A percentile compares a stretch with the other conserved stretches of the same genome.
phyloP scores from a whole-genome alignment of 2,329 filamentous ascomycete species.

The Ascocoryne sarcoides region DNA sequence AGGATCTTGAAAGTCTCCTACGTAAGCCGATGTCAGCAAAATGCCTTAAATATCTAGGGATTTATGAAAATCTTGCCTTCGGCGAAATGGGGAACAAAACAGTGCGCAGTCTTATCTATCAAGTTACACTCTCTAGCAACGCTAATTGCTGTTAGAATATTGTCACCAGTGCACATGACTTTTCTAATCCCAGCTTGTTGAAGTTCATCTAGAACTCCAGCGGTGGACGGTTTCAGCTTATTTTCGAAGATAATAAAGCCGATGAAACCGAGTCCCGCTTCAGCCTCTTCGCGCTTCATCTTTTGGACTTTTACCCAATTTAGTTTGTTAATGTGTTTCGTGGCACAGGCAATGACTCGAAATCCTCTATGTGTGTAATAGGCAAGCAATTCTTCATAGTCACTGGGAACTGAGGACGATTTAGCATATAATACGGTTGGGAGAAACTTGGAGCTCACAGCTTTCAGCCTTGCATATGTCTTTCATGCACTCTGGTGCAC shows the following conservation, averaged over 20 bases:
- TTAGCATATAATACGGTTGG: slow-evolving; percentile 3
- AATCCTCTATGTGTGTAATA: slow-evolving; percentile 95
- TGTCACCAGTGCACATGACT: slow-evolving; percentile 97
- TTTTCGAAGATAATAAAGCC: slow-evolving; percentile 99
- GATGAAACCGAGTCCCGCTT: slow-evolving; percentile 75
- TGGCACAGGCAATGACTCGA: slow-evolving; percentile 91
- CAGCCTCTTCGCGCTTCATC: slow-evolving; percentile 79
- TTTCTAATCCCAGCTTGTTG: slow-evolving; percentile 74
- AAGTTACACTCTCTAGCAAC: slow-evolving; percentile 85
- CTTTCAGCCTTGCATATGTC: slow-evolving; percentile 81
- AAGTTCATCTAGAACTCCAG: slow-evolving; percentile 73
- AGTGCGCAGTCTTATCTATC: slow-evolving; percentile 72
- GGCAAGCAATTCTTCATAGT: slow-evolving; percentile 82
- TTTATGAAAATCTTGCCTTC: slow-evolving; percentile 43
- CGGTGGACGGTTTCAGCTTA: slow-evolving; percentile 85
- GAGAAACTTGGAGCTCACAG: slow-evolving; percentile 42
- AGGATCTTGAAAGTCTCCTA: slow-evolving; percentile 64
- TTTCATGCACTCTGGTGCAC: slow-evolving; percentile 91
- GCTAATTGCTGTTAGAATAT: slow-evolving; percentile 92
- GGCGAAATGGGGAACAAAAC: slow-evolving; percentile 83
- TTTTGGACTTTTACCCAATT: slow-evolving; percentile 94
- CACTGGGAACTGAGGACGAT: slow-evolving; percentile 55
- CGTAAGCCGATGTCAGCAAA: slow-evolving; percentile 1
- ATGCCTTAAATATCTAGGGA: not conserved
- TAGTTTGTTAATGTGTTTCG: slow-evolving; percentile 76